Percentiles rank a stretch among this genome's conserved stretches.
These are phyloP conservation scores for Neurospora crassa DNA, from an alignment of 2,329 filamentous ascomycete species.

Conservation along the genomic window DNA sequence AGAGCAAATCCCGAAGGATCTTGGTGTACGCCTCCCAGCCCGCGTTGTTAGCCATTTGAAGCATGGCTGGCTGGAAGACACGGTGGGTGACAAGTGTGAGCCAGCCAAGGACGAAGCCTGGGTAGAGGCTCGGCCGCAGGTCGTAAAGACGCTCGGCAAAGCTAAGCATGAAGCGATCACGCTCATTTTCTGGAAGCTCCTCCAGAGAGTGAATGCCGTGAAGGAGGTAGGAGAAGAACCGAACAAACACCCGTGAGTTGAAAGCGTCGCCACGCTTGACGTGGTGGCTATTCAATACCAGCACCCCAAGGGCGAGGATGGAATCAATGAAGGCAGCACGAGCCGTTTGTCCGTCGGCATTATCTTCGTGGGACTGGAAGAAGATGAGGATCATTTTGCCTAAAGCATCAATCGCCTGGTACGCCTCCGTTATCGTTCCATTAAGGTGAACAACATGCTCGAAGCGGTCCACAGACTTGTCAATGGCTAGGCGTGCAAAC, in stretches of 20 bases:
- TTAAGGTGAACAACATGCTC: slow-evolving; percentile 59
- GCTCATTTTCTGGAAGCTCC: slow-evolving; percentile 50
- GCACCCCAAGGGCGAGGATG: slow-evolving; percentile 64
- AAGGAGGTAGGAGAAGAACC: slow-evolving; percentile 74
- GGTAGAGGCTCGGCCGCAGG: slow-evolving; percentile 67
- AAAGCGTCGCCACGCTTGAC: slow-evolving; percentile 70
- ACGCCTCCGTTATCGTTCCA: slow-evolving; percentile 48
- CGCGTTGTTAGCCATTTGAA: slow-evolving; percentile 54
- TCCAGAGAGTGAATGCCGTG: slow-evolving; percentile 59
- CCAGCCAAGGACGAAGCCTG: slow-evolving; percentile 82
- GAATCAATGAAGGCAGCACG: slow-evolving; percentile 68
- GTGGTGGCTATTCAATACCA: slow-evolving; percentile 81
- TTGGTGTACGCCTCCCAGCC: slow-evolving; percentile 72
- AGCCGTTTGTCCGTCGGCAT: slow-evolving; percentile 46
- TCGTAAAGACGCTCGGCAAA: slow-evolving; percentile 63
- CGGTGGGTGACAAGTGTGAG: slow-evolving; percentile 73
- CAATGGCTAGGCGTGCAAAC: slow-evolving; percentile 75
- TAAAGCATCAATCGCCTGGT: slow-evolving; percentile 64
- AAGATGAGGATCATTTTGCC: slow-evolving; percentile 71
- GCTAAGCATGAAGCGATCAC: slow-evolving; percentile 59
- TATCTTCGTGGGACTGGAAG: slow-evolving; percentile 60
- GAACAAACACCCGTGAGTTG: slow-evolving; percentile 84
- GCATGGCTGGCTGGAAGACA: slow-evolving; percentile 69
- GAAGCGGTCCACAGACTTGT: slow-evolving; percentile 67
- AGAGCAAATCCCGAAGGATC: slow-evolving; percentile 62